A percentile compares a stretch with the other conserved stretches of the same genome.
phyloP scores from a whole-genome alignment of 2,329 filamentous ascomycete genomes.

The Pseudogymnoascus sp. region DNA sequence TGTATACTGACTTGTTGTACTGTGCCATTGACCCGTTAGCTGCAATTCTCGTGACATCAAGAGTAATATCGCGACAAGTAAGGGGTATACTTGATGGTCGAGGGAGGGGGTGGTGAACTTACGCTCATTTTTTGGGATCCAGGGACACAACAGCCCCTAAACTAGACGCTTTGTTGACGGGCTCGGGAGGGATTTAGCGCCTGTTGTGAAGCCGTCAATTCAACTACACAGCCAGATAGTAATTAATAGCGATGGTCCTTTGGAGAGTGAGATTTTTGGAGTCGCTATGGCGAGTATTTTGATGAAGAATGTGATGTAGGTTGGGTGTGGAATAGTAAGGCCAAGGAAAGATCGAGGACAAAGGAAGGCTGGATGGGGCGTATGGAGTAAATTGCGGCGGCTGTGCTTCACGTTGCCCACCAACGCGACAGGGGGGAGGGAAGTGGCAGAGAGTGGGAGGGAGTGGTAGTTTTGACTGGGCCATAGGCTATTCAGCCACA shows the following conservation, averaged over 20 bases:
- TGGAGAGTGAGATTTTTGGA: background rate
- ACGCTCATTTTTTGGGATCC: background rate
- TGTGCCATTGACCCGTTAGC: constrained; percentile 28
- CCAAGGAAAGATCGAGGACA: constrained; percentile 2
- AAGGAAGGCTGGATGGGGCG: background rate
- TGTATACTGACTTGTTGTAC: constrained; percentile 34
- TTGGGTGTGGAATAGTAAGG: background rate
- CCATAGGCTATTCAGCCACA: background rate
- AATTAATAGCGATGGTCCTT: background rate
- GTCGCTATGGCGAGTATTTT: background rate
- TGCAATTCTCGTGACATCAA: background rate
- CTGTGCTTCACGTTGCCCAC: background rate
- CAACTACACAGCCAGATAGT: background rate
- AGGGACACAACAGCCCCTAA: constrained; percentile 7
- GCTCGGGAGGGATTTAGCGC: background rate
- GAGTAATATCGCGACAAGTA: background rate
- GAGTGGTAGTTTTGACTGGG: background rate
- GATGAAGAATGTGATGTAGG: background rate
- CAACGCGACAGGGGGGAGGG: background rate
- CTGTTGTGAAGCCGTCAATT: background rate
- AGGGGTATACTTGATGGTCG: background rate
- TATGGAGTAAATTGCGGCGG: constrained; percentile 3
- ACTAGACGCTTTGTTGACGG: constrained; percentile 1
- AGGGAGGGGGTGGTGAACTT: background rate
- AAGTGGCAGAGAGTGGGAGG: background rate